Evolutionary conservation across 192 early-diverging fungal genomes (phyloP).

Genomic region (Backusella parvicylindrica): DNA sequence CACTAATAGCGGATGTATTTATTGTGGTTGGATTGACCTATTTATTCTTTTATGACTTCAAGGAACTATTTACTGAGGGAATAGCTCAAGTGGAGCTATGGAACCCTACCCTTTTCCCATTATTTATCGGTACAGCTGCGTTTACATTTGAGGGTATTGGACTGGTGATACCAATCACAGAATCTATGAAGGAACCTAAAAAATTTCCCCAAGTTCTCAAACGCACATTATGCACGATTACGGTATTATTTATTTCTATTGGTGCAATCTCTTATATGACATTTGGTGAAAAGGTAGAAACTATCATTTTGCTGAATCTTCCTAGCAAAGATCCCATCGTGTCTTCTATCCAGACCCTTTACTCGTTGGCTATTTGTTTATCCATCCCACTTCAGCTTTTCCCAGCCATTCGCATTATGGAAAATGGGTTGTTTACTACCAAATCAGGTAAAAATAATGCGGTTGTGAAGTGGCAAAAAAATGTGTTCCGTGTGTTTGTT

Average conservation of each 20-base stretch:
- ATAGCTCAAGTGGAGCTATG: conserved; percentile 57
- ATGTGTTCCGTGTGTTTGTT: conserved; percentile 53
- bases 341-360: conserved; percentile 61
- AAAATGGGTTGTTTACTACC: conserved; percentile 54
- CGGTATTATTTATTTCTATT: conserved; percentile 40
- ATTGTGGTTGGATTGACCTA: conserved; percentile 84
- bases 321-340: conserved; percentile 52
- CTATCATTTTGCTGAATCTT: conserved; percentile 70
- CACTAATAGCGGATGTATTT: conserved; percentile 88
- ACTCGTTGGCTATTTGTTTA: conserved; percentile 72
- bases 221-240: conserved; percentile 41
- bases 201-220: conserved; percentile 50
- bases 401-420: conserved; percentile 69
- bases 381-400: conserved; percentile 73
- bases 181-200: conserved; percentile 55
- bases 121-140: conserved; percentile 91
- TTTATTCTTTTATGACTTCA: conserved; percentile 75
- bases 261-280: conserved; percentile 57
- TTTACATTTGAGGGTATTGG: conserved; percentile 96
- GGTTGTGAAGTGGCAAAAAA: conserved; percentile 75
- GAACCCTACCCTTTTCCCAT: conserved; percentile 76
- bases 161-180: conserved; percentile 47
- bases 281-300: conserved; percentile 67
- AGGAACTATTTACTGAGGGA: conserved; percentile 55
- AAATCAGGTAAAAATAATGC: conserved; percentile 52